Evolutionary conservation across 768 basidiomycete species (phyloP), one percentile per base, ranked within the genome.

Genomic region (Boletus vermiculosoides): DNA sequence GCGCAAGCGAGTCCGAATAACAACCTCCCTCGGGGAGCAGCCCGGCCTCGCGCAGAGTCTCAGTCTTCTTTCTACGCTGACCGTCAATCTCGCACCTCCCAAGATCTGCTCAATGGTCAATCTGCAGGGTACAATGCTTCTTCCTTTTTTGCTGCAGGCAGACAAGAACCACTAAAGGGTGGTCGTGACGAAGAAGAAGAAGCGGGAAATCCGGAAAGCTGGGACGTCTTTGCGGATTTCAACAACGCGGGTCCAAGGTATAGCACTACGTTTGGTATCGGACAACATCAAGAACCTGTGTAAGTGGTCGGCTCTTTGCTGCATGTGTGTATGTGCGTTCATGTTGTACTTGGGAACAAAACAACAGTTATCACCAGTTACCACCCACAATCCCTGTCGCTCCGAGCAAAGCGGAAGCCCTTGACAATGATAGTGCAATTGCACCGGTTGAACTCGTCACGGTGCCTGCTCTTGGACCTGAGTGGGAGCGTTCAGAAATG

Each of bases 171-270:
- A 6, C 71, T 92, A 60, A 90, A 90, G 67, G 86, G 84, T 10
- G 88, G 85, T n/a, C 74, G 79, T 53, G 90, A 91, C 61, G 90
- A 92, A 67, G 84, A 86, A 63, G 81, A 81, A 57, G 76, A 76
- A 44, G 71, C 62, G 9, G 70, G 65, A n/a, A 65, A 66, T 25
- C 76, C 74, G 42, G 77, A 73, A 16, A 77, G 77, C 34, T 92
- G 88, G 85, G 89, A 94, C 69, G 84, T 94, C 45, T 93, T 85
- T 68, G 89, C 92, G 22, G 92, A 94, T 73, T 94, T 94, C 73
- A 94, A 94, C 75, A 94, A 94, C 63, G 71, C 83, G 6, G 92
- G 92, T 2, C 92, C 90, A 22, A 77, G 81, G 54, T 93, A 93
- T 64, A 89, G 87, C 64, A 74, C 78, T 22, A 79, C 86, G 7